Evolutionary conservation across 2,329 filamentous ascomycete genomes (phyloP), one percentile per base, ranked within the genome.

Genomic region (Xylaria sp.): DNA sequence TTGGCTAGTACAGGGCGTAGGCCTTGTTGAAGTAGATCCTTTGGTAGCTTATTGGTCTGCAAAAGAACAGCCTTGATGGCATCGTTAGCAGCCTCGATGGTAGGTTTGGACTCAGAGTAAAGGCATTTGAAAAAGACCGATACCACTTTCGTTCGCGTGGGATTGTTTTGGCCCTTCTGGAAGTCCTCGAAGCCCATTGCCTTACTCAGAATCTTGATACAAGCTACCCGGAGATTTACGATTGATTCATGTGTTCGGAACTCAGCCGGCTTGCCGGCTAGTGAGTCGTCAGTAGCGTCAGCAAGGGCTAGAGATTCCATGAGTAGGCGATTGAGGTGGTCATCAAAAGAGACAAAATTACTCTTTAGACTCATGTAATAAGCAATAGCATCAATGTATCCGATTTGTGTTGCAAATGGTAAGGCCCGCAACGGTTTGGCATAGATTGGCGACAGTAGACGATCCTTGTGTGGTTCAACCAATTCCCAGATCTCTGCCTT

Each of bases 121-220:
- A 99, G 85, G 46, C 93, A 97, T 78, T 98, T 98, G 87, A 99
- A 99, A 83, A 99, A 99, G 1, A 98, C 94, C 0, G 93, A 90
- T 20, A 99, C 94, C 57, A 98, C 97, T 77, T 89, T 90, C 1
- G 83, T 86, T 61, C 90, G 84, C 0, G 88, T 90, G 0, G 88
- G 83, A 72, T 92, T 92, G 57, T 89, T 90, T 46, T 90, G 87
- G 1, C 88, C 90, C 63, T 93, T 94, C 69, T 91, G 91, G 78
- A 98, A 98, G 41, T 98, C 95, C 5, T 95, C 92, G 78, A 97
- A 96, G 52, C 90, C 89, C 88, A 98, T 97, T 0, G 96, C 96
- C 68, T 94, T 97, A 59, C 94, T 97, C 46, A 99, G 84, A 48
- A 99, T 90, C 70, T 92, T 94, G 76, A 99, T 94, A 75, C 97